Percentiles rank a stretch among this genome's conserved stretches.
These are phyloP conservation scores for Cercospora zeina DNA, from an alignment of 2,329 filamentous ascomycete species.

Conservation along the genomic window DNA sequence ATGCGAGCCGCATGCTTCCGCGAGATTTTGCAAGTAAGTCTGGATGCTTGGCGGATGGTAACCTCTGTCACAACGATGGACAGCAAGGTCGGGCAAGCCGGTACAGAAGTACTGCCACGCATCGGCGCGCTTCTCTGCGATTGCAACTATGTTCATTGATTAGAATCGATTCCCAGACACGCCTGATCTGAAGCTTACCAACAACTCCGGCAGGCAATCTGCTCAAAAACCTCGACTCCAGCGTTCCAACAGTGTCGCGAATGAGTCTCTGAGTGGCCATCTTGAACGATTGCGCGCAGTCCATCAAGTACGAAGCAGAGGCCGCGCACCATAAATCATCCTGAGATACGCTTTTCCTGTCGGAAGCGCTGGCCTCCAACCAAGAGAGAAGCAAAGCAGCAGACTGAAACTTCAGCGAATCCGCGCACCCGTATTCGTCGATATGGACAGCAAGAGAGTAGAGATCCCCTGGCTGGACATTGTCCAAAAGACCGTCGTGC, in stretches of 20 bases:
- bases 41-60: no score
- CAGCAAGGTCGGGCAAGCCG: background rate
- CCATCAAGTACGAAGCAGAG: background rate
- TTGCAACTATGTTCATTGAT: background rate
- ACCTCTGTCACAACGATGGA: background rate
- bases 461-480: background rate
- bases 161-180: no score
- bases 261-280: background rate
- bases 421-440: background rate
- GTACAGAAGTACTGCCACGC: no score
- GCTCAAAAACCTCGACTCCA: no score
- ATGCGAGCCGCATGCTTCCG: background rate
- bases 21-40: background rate
- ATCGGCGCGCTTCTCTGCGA: background rate
- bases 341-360: background rate
- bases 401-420: background rate
- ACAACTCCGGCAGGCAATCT: background rate
- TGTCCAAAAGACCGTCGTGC: background rate
- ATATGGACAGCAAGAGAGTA: background rate
- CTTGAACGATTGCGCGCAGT: background rate
- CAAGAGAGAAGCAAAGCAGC: background rate
- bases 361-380: background rate
- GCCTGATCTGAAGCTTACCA: no score
- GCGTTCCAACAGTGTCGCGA: background rate
- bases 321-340: background rate